phyloP scores from a whole-genome alignment of 441 rosid species.

The Francoa sonchifolia region DNA sequence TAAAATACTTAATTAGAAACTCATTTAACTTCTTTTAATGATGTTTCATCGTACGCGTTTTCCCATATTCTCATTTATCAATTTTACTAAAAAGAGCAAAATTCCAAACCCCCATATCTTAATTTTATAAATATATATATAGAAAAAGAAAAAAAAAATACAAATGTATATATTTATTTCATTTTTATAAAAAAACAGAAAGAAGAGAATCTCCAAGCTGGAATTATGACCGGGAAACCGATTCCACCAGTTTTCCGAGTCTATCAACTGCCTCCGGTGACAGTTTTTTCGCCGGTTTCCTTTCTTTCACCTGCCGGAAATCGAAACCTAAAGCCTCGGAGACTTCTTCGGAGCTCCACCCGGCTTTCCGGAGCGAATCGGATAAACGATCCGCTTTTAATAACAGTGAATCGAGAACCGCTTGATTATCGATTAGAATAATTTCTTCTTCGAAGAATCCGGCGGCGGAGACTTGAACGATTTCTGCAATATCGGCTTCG shows the following conservation, averaged over 20 bases:
- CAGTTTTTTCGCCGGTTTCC: conserved; percentile 57
- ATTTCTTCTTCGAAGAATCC: conserved; percentile 70
- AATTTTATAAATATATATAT: no score
- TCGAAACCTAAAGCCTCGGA: conserved; percentile 77
- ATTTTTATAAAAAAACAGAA: no score
- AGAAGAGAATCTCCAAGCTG: not conserved
- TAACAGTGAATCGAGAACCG: conserved; percentile 60
- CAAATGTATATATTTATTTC: no score
- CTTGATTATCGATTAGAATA: conserved; percentile 62
- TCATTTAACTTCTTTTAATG: not conserved
- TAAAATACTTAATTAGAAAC: not conserved
- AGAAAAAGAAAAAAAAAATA: conserved; percentile 7
- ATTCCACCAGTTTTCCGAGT: conserved; percentile 68
- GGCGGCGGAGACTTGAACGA: conserved; percentile 67
- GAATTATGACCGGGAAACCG: conserved; percentile 60
- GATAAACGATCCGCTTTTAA: conserved; percentile 80
- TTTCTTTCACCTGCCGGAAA: conserved; percentile 66
- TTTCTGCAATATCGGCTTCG: conserved; percentile 60
- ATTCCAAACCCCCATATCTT: conserved; percentile 1
- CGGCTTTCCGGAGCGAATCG: conserved; percentile 69
- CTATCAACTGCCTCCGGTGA: conserved; percentile 60
- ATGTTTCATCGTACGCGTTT: conserved; percentile 22
- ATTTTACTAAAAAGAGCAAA: not conserved
- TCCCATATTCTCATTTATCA: conserved; percentile 15
- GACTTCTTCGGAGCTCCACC: conserved; percentile 97